Conservation (phyloP, 148 eudicot species). For the Rhododendron williamsianum region DNA sequence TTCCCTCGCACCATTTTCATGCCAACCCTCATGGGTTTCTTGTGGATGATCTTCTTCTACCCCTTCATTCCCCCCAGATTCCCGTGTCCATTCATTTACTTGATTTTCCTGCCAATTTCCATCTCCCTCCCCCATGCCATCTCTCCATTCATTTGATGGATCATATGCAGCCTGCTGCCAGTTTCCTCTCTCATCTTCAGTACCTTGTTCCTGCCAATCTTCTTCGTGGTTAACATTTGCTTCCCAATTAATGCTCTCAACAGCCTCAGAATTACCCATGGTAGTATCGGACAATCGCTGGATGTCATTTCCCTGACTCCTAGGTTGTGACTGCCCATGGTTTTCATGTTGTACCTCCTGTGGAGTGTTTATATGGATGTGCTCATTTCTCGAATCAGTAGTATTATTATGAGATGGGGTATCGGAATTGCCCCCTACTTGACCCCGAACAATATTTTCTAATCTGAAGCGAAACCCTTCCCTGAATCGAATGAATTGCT, state of each 20-base stretch:
- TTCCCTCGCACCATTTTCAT: conserved; percentile 43
- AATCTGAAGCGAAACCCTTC: conserved; percentile 49
- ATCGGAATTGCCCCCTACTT: conserved; percentile 57
- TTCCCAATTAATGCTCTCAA: conserved; percentile 33
- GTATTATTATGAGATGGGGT: conserved; percentile 32
- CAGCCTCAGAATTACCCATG: conserved; percentile 35
- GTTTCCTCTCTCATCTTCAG: conserved; percentile 47
- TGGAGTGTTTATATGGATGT: conserved; percentile 28
- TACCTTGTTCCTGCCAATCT: conserved; percentile 41
- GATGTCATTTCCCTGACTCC: conserved; percentile 36
- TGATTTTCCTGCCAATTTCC: conserved; percentile 46
- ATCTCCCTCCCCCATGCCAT: conserved; percentile 27
- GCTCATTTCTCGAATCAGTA: conserved; percentile 41
- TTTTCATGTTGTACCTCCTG: conserved; percentile 41
- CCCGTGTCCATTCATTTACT: conserved; percentile 42
- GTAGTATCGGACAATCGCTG: conserved; percentile 31
- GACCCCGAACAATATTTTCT: conserved; percentile 68
- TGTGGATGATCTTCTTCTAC: conserved; percentile 34
- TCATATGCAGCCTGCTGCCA: conserved; percentile 26
- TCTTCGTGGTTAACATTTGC: conserved; percentile 34
- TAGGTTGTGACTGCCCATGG: conserved; percentile 37
- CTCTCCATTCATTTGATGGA: conserved; percentile 45
- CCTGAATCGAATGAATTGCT: not conserved
- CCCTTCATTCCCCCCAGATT: conserved; percentile 32
- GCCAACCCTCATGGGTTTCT: conserved; percentile 48